These are phyloP conservation scores for Olyra latifolia DNA, from an alignment of 176 grass and related monocot species.

Conservation along the genomic window DNA sequence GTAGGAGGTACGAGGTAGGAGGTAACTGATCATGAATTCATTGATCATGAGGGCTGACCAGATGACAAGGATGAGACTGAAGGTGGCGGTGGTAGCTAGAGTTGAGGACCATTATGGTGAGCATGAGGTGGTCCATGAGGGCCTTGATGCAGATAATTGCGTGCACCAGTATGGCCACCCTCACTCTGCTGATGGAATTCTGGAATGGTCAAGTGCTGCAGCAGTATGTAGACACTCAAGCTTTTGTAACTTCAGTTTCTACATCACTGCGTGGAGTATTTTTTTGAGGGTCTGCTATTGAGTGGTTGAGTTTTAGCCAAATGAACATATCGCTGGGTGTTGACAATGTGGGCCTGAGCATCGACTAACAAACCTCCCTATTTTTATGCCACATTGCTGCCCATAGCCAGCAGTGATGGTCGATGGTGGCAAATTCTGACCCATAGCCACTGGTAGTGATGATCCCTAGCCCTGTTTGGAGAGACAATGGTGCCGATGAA, in stretches of 20 bases:
- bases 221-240: neutral
- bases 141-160: too few relatives aligned
- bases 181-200: neutral
- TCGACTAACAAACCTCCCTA: neutral
- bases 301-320: neutral
- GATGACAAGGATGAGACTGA: too few relatives aligned
- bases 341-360: neutral
- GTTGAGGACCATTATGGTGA: neutral
- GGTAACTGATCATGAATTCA: too few relatives aligned
- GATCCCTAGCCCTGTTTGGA: neutral
- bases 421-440: neutral
- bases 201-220: neutral
- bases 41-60: too few relatives aligned
- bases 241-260: neutral
- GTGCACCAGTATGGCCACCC: neutral
- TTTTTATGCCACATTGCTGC: neutral
- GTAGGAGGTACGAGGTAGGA: neutral
- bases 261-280: neutral
- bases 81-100: too few relatives aligned
- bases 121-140: too few relatives aligned
- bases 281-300: too few relatives aligned
- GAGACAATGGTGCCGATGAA: neutral
- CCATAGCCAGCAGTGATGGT: neutral
- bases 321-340: neutral
- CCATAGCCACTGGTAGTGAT: neutral